Evolutionary conservation across 805 yeast genomes (phyloP).

Genomic region (Ogataea parapolymorpha): DNA sequence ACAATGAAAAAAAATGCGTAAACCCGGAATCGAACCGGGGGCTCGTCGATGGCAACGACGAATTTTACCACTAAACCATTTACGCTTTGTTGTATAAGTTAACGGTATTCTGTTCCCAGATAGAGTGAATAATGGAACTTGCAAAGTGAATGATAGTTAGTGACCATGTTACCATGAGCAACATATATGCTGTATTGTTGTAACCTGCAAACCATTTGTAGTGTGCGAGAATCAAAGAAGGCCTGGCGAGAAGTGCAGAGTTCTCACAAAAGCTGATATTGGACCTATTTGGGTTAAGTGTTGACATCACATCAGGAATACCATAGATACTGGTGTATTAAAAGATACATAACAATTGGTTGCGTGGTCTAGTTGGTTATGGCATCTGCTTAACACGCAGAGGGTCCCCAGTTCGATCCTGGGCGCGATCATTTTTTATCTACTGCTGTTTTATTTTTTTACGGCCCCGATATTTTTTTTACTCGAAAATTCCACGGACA

Average conservation of each 20-base stretch:
- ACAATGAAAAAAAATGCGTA: slow-evolving; percentile 17
- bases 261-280: too few species aligned
- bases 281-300: too few species aligned
- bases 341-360: slow-evolving; percentile 40
- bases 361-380: slow-evolving; percentile 99
- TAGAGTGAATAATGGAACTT: too few species aligned
- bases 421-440: slow-evolving; percentile 83
- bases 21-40: slow-evolving; percentile 32
- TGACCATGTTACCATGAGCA: too few species aligned
- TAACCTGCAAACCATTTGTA: too few species aligned
- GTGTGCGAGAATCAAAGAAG: too few species aligned
- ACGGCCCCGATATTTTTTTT: slow-evolving; percentile 9
- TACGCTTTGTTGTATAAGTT: slow-evolving; percentile 11
- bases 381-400: slow-evolving; percentile 99
- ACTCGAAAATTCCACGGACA: slow-evolving; percentile 9
- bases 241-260: too few species aligned
- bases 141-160: too few species aligned
- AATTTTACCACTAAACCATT: slow-evolving; percentile 30
- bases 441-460: neutral
- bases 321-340: too few species aligned
- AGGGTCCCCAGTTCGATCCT: slow-evolving; percentile 99
- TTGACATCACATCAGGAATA: too few species aligned
- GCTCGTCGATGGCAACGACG: slow-evolving; percentile 31
- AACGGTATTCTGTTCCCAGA: neutral
- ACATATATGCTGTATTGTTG: too few species aligned